Conservation (phyloP, 306 rosid genomes). For the Quercus variabilis region DNA sequence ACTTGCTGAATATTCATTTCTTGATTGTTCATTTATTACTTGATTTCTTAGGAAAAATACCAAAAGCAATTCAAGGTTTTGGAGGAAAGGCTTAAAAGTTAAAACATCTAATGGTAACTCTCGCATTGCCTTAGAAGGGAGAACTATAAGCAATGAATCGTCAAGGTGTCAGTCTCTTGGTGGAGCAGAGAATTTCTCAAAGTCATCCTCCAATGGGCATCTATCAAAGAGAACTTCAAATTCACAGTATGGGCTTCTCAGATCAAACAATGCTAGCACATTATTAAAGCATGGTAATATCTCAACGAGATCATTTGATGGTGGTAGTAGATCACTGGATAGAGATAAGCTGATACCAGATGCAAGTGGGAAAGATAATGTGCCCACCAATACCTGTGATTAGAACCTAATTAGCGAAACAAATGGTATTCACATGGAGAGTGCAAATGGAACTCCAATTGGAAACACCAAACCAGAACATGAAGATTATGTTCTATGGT, state of each 20-base stretch:
- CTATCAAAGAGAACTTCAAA: constrained; percentile 44
- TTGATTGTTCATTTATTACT: background rate
- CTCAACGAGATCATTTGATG: constrained; percentile 69
- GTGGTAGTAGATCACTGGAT: constrained; percentile 56
- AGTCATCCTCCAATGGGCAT: constrained; percentile 54
- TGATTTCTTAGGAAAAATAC: constrained; percentile 60
- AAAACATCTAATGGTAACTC: constrained; percentile 47
- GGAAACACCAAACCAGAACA: constrained; percentile 39
- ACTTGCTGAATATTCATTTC: constrained; percentile 1
- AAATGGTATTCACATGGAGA: constrained; percentile 22
- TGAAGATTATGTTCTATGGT: constrained; percentile 43
- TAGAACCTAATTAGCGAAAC: constrained; percentile 22
- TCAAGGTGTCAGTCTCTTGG: constrained; percentile 86
- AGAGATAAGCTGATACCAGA: constrained; percentile 41
- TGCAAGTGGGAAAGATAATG: constrained; percentile 30
- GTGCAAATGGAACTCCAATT: constrained; percentile 33
- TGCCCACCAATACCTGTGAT: constrained; percentile 26
- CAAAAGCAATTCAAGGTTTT: constrained; percentile 71
- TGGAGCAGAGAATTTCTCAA: constrained; percentile 63
- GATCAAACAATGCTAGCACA: constrained; percentile 51
- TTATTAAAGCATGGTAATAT: constrained; percentile 54
- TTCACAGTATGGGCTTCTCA: constrained; percentile 41
- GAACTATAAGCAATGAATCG: constrained; percentile 49
- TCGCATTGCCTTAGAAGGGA: constrained; percentile 43
- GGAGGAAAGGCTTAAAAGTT: constrained; percentile 74